A percentile compares a stretch with the other conserved stretches of the same genome.
Conservation (phyloP, 495 filamentous ascomycete species). For the Aspergillus nidulans region DNA sequence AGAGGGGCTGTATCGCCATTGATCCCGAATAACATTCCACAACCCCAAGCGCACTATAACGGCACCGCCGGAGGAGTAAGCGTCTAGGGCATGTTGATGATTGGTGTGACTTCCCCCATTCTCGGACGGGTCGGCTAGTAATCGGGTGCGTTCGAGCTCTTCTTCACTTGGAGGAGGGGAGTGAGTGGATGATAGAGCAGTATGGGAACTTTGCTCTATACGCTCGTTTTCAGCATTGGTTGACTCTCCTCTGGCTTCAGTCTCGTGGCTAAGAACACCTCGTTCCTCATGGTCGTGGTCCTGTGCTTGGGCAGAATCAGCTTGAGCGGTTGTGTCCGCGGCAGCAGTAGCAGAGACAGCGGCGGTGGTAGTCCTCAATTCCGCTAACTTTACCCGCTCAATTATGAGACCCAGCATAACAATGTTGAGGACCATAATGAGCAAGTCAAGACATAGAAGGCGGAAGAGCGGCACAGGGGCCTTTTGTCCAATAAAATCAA, state of each 20-base stretch:
- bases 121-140: conserved; percentile 41
- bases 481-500: conserved; percentile 85
- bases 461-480: conserved; percentile 63
- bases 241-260: background rate
- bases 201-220: conserved; percentile 9
- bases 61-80: conserved; percentile 62
- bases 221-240: conserved; percentile 22
- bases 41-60: conserved; percentile 66
- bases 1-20: conserved; percentile 47
- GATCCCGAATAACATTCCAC: conserved; percentile 59
- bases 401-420: conserved; percentile 70
- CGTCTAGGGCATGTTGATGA: conserved; percentile 49
- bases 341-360: background rate
- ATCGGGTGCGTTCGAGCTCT: conserved; percentile 41
- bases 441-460: conserved; percentile 59
- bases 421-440: conserved; percentile 64
- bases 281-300: conserved; percentile 68
- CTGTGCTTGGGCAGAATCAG: conserved; percentile 33
- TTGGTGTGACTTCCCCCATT: conserved; percentile 25
- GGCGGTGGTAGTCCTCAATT: conserved; percentile 3
- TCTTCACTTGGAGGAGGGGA: conserved; percentile 25
- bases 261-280: conserved; percentile 28
- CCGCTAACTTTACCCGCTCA: conserved; percentile 56
- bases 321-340: conserved; percentile 9
- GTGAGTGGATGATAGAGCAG: background rate